phyloP scores from a whole-genome alignment of 1,139 yeast species.

The Kodamaea arcana region DNA sequence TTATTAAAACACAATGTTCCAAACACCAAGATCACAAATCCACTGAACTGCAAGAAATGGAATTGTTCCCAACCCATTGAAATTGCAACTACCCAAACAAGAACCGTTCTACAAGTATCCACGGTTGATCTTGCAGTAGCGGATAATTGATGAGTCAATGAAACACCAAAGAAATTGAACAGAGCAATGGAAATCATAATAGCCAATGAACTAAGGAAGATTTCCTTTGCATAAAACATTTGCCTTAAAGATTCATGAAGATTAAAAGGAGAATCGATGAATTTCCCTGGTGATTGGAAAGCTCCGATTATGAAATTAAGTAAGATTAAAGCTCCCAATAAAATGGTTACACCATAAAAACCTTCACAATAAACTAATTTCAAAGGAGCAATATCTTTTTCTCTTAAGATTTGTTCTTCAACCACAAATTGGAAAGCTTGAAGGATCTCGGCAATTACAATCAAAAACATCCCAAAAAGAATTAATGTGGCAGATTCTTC shows the following conservation, averaged over 20 bases:
- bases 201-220: constrained; percentile 52
- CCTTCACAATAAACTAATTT: constrained; percentile 76
- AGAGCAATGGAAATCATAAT: constrained; percentile 71
- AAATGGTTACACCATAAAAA: constrained; percentile 52
- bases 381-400: constrained; percentile 55
- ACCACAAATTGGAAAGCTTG: constrained; percentile 76
- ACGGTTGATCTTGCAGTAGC: constrained; percentile 81
- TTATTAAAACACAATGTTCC: constrained; percentile 79
- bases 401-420: constrained; percentile 64
- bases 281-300: constrained; percentile 25
- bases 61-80: constrained; percentile 77
- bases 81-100: constrained; percentile 76
- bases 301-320: constrained; percentile 41
- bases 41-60: constrained; percentile 55
- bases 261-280: constrained; percentile 53
- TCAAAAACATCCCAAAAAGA: constrained; percentile 53
- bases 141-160: constrained; percentile 60
- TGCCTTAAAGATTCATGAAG: constrained; percentile 48
- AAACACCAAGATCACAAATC: constrained; percentile 60
- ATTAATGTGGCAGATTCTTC: constrained; percentile 23
- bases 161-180: constrained; percentile 72
- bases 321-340: constrained; percentile 41
- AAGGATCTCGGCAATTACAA: constrained; percentile 60
- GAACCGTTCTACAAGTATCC: constrained; percentile 71
- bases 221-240: constrained; percentile 36